A percentile compares a stretch with the other conserved stretches of the same genome.
phyloP scores from a whole-genome alignment of 208 protist species.

The Lotmaria passim region DNA sequence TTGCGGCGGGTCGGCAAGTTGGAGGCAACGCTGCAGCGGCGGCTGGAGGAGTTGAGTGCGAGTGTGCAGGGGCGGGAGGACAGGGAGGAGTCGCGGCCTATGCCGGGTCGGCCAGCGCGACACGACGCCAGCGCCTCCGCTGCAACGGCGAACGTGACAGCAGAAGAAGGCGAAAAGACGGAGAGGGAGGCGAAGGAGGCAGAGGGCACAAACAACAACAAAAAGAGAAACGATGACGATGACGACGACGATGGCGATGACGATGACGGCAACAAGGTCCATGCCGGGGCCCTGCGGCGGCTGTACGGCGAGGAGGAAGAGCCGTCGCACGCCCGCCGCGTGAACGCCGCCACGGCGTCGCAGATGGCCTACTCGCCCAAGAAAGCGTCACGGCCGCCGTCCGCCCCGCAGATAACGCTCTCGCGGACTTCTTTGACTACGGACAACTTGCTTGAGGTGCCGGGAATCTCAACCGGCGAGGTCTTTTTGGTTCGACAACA shows the following conservation, averaged over 20 bases:
- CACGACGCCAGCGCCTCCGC: not conserved
- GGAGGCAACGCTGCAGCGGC: constrained; percentile 18
- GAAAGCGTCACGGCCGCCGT: not conserved
- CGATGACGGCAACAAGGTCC: no score
- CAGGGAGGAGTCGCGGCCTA: not conserved
- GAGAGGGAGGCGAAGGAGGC: constrained; percentile 7
- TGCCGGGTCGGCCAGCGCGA: not conserved
- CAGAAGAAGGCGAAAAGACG: not conserved
- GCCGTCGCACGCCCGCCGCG: not conserved
- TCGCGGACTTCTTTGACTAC: not conserved
- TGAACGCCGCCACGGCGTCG: not conserved
- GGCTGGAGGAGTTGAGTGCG: constrained; percentile 1
- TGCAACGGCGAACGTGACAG: not conserved
- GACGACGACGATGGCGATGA: no score
- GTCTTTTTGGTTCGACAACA: constrained; percentile 31
- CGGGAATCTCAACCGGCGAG: constrained; percentile 23
- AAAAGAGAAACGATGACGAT: no score
- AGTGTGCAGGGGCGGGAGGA: not conserved
- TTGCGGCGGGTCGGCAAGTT: constrained; percentile 10
- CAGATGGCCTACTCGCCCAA: not conserved
- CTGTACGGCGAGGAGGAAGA: constrained; percentile 16
- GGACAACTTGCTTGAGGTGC: constrained; percentile 16
- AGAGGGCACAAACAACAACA: no score
- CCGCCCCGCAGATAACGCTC: not conserved
- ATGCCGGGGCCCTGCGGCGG: no score